Evolutionary conservation across 2,329 filamentous ascomycete species (phyloP), one percentile per base, ranked within the genome.

Genomic region (Colletotrichum lupini): DNA sequence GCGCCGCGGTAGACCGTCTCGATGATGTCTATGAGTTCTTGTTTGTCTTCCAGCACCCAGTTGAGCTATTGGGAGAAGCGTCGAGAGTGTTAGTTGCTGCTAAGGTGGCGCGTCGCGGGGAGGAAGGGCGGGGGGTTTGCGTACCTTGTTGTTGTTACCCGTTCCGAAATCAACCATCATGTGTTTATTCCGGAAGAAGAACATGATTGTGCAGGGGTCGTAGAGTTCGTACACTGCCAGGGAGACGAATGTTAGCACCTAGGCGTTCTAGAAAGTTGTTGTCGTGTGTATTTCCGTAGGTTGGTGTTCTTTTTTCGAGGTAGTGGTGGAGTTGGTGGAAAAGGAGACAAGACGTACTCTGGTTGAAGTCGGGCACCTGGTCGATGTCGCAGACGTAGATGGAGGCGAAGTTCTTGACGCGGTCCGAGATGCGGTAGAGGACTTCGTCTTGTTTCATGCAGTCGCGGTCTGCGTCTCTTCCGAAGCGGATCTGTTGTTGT

Each of bases 121-220:
- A 98, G 94, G 92, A 95, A 98, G 82, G 28, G 28, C 98, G 26
- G 26, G 26, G 26, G 26, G 26, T 98, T 77, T 35, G 32, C 11
- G 12, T 35, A 98, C 87, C 83, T 98, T 98, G 83, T 99, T 99
- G 84, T 99, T 99, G 85, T 99, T 98, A 76, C 97, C 97, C 1
- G 97, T 99, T 59, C 96, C 96, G 78, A 98, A 95, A 90, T 98
- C 96, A 82, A 94, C 95, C 94, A 97, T 97, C 91, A 98, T 98
- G 85, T 98, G 95, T 83, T 99, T 99, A 83, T 99, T 99, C 75
- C 96, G 91, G 87, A 95, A 98, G 88, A 98, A 98, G 87, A 88
- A 97, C 94, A 98, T 98, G 83, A 98, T 92, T 3, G 97, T 97
- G 85, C 95, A 94, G 0, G 95, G 92, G 81, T 99, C 94, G 86